Conservation (phyloP, 108 stramenopile species). For the Epipyxis sp. region DNA sequence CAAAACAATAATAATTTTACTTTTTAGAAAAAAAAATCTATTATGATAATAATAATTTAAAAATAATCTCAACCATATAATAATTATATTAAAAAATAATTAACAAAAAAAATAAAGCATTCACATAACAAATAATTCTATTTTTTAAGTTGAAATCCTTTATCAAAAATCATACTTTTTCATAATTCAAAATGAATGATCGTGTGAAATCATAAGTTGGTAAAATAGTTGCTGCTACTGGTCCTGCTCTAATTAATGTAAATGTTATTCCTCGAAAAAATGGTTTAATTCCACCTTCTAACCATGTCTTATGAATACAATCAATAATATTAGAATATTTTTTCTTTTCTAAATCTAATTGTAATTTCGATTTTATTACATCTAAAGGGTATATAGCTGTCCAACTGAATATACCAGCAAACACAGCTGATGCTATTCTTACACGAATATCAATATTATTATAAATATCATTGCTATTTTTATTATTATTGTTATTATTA, state of each 20-base stretch:
- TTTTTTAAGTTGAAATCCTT: not conserved
- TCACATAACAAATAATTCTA: not conserved
- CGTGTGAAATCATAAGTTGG: not conserved
- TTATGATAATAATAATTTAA: not conserved
- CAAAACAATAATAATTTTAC: too few relatives aligned
- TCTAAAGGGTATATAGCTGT: constrained; percentile 7
- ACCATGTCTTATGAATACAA: not conserved
- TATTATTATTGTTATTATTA: too few relatives aligned
- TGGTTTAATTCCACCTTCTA: not conserved
- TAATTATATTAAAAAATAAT: not conserved
- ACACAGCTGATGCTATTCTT: not conserved
- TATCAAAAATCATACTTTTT: not conserved
- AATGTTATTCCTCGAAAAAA: not conserved
- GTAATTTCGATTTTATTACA: not conserved
- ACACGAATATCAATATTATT: not conserved
- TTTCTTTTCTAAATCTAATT: not conserved
- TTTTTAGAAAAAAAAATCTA: not conserved
- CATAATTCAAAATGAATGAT: not conserved
- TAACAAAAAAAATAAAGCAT: not conserved
- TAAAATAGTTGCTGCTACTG: constrained; percentile 1
- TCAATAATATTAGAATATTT: not conserved
- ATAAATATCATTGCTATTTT: too few relatives aligned
- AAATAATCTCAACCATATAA: not conserved
- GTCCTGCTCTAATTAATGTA: not conserved
- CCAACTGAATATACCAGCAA: not conserved